Base-by-base conservation (phyloP, 2,329 filamentous ascomycete species). In the Trichoderma guizhouense region DNA sequence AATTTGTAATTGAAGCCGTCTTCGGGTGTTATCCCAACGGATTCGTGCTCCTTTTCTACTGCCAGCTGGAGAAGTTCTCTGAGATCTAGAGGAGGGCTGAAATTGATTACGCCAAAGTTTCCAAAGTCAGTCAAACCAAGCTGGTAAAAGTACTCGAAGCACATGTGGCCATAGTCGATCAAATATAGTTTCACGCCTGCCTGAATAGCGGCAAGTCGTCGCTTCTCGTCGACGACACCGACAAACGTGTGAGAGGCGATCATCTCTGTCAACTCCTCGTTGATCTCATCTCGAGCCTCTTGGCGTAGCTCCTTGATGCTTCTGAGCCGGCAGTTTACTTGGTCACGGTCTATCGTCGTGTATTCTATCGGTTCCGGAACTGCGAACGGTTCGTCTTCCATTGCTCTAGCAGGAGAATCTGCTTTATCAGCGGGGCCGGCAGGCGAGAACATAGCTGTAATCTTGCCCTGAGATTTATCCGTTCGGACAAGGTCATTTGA, bases 141-240 rank as follows among this genome's bases (percentile, higher is more conserved):
- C 82, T 99, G 96, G 83, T 99, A 99, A 80, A 98, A 97, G 80
- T 95, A 97, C 77, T 98, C 95, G 73, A 90, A 92, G 79, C 90
- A 93, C 1, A 93, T 84, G 79, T 95, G 90, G 12, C 94, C 96
- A 78, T 99, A 99, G 81, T 99, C 96, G 67, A 99, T 87, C 26
- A 99, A 88, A 80, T 93, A 98, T 8, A 99, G 87, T 79, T 95
- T 97, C 9, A 98, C 92, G 15, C 95, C 96, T 43, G 93, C 91
- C 82, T 99, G 96, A 47, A 99, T 92, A 18, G 96, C 94, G n/a
- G 91, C 95, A 14, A 99, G 89, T 12, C 96, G 92, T 64, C 94
- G 91, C 53, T 87, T 88, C 77, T 95, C 92, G 78, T 99, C 96
- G 1, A 98, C 93, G 30, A 99, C 86, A 3, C 96, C 96, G 62